Evolutionary conservation across 2,329 filamentous ascomycete genomes (phyloP), one percentile per base, ranked within the genome.

Genomic region (Cladosporium sp.): DNA sequence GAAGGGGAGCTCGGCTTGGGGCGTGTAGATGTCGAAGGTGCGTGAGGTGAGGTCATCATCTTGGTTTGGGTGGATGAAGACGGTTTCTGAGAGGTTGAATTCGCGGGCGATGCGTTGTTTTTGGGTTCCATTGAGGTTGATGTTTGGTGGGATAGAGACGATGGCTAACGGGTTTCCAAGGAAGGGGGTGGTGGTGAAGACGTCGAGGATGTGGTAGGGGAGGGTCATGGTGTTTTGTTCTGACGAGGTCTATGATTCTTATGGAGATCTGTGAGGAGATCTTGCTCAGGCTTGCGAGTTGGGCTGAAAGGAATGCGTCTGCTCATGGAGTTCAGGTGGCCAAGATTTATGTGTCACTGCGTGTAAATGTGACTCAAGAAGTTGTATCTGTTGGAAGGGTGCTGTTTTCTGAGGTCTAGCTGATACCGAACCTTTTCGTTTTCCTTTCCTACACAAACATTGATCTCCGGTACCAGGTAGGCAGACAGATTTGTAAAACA

Each of bases 61-160:
- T 36, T 37, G 14, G 4, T 36, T 20, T 52, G 60, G 71, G 60
- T 82, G 77, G 19, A 82, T 68, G 60, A 83, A 82, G 15, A 81
- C 78, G 0, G 78, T 81, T 61, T 83, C 81, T 0, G 79, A 81
- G 37, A 80, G 73, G 61, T 82, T 82, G 73, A 83, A 83, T 62
- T 83, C 81, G 34, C 71, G 69, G 3, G 80, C 79, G 59, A 84
- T 78, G 49, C 65, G 66, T 65, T 82, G 81, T 62, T 82, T 82
- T 62, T 80, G 74, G 9, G 42, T 2, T 0, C 12, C 17, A 3
- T 58, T 51, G 17, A 66, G 58, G 17, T 62, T 61, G 47, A 71
- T 55, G 28, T 17, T 39, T 3, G 61, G 45, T 3, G 74, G 72
- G 19, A 83, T 70, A 36, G 76, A 73, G 60, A 83, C 75, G 14